Conservation (phyloP, 78 protist genomes). For the Dictyostelium firmibasis region DNA sequence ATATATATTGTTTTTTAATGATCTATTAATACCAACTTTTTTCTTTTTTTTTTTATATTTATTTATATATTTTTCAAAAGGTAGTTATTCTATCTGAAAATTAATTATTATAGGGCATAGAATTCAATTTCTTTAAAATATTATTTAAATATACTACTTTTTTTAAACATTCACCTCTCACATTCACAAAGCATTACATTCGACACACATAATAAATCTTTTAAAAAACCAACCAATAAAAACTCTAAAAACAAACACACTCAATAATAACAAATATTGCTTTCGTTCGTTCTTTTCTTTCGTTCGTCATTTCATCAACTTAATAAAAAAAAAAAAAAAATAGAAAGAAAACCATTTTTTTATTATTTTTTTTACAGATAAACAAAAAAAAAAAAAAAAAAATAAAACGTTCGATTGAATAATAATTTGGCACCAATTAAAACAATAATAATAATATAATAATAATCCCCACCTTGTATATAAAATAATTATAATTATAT, state of each 20-base stretch:
- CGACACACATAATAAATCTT: neutral
- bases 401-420: neutral
- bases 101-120: conserved; percentile 28
- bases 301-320: neutral
- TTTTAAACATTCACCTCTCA: neutral
- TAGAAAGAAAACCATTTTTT: too few species aligned
- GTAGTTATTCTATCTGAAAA: neutral
- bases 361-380: neutral
- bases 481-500: too few species aligned
- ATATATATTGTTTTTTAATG: neutral
- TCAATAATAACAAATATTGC: neutral
- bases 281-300: neutral
- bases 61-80: neutral
- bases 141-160: conserved; percentile 7
- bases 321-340: neutral
- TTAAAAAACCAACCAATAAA: neutral
- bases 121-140: conserved; percentile 15
- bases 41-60: neutral
- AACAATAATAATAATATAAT: too few species aligned
- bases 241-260: neutral
- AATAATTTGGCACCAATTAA: neutral
- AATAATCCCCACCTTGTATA: too few species aligned
- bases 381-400: neutral
- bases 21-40: neutral
- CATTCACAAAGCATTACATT: neutral